A percentile compares a stretch with the other conserved stretches of the same genome.
Evolutionary conservation across 1,284 basidiomycete species (phyloP).

Genomic region (Megacollybia platyphylla): DNA sequence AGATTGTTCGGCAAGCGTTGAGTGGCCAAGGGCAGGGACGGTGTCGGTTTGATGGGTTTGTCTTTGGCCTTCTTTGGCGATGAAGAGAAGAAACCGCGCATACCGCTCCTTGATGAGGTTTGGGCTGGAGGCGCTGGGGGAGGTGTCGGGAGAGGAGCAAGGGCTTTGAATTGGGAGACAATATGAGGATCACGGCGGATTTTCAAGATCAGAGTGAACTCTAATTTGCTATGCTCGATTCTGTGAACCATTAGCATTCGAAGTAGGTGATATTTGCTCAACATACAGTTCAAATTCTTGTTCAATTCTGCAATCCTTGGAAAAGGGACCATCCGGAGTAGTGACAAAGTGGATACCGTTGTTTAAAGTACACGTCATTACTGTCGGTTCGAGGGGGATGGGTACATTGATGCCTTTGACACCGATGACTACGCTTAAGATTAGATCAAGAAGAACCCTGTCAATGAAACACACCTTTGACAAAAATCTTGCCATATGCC

Average conservation of each 20-base stretch:
- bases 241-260: conserved; percentile 21
- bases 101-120: conserved; percentile 42
- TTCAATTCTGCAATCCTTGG: conserved; percentile 58
- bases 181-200: conserved; percentile 77
- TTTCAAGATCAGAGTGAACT: conserved; percentile 82
- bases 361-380: conserved; percentile 83
- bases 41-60: conserved; percentile 22
- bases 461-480: conserved; percentile 50
- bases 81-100: conserved; percentile 66
- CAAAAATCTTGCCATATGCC: conserved; percentile 85
- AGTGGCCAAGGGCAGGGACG: conserved; percentile 17
- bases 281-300: conserved; percentile 92
- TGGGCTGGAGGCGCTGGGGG: conserved; percentile 27
- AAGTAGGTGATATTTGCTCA: neutral
- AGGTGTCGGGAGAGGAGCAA: conserved; percentile 25
- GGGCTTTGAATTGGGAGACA: conserved; percentile 55
- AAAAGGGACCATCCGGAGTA: conserved; percentile 68
- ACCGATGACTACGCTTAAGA: conserved; percentile 52
- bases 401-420: conserved; percentile 64
- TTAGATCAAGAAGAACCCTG: too few species aligned
- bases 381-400: conserved; percentile 60
- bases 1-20: conserved; percentile 53
- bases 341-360: conserved; percentile 96
- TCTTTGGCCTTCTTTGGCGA: conserved; percentile 63
- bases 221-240: conserved; percentile 80